Base-by-base conservation (phyloP, 306 rosid species). In the Albizia julibrissin region DNA sequence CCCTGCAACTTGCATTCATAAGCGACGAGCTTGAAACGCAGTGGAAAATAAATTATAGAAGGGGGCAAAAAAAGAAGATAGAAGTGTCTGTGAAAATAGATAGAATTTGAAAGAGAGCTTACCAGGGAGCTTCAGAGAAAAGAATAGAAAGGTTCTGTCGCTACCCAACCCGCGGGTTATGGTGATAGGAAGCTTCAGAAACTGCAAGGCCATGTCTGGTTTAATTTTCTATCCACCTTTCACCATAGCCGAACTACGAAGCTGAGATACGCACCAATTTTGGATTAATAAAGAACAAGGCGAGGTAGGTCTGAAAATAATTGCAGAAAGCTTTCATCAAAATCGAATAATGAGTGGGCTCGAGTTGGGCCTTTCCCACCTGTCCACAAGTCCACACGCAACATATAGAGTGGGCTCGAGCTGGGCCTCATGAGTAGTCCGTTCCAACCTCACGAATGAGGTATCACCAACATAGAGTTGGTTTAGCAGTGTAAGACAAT, bases 131-230 rank as follows among this genome's bases (percentile, higher is more conserved):
- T 86, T 84, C 39, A 50, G 80, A 50, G 87, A 83, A 29, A 82
- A 56, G 34, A 79, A 64, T 33, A 79, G 72, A 10, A 84, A 82
- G 87, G 81, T 83, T 70, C 83, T 70, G 16, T 74, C 70, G 46
- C 46, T 42, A 33, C 77, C 40, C 10, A 88, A 78, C 73, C 79
- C 74, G 88, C 84, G 77, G 52, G 89, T 83, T 80, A 85, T 67
- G 73, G 31, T 37, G 18, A 67, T 4, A 6, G 90, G 89, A 64
- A 82, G 71, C 84, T 88, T 92, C 54, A 90, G 87, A 61, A 85
- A 85, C 56, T 86, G 94, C 12, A 79, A 72, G 50, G 91, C 92
- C 91, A 88, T 89, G 76, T 72, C 80, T 26, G 69, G 37, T 52
- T 59, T 42, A 18, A 8, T 18, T 46, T 16, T 16, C 44, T 39